These are phyloP conservation scores for Fraxinus americana DNA, from an alignment of 257 asterid genomes.

Conservation along the genomic window DNA sequence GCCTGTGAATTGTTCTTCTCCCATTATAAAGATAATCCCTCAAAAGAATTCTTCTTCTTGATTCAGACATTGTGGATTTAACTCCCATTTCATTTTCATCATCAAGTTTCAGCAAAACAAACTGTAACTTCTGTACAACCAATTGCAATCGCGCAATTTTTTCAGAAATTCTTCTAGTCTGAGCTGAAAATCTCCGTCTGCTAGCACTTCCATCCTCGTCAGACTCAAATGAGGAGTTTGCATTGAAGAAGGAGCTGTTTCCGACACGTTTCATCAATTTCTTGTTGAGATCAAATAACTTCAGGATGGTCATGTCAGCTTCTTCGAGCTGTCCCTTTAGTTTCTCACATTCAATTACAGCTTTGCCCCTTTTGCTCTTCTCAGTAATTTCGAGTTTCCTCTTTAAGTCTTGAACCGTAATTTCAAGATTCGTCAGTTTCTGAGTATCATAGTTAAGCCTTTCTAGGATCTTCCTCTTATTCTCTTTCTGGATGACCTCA, in stretches of 20 bases:
- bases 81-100: slow-evolving; percentile 38
- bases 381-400: slow-evolving; percentile 69
- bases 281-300: slow-evolving; percentile 69
- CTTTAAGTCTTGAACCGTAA: slow-evolving; percentile 77
- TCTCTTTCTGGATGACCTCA: slow-evolving; percentile 62
- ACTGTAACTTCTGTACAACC: slow-evolving; percentile 65
- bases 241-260: slow-evolving; percentile 44
- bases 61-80: slow-evolving; percentile 35
- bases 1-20: slow-evolving; percentile 40
- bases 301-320: slow-evolving; percentile 65
- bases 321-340: slow-evolving; percentile 80
- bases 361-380: slow-evolving; percentile 78
- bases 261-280: slow-evolving; percentile 65
- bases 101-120: slow-evolving; percentile 51
- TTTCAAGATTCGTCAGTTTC: slow-evolving; percentile 83
- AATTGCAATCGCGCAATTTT: slow-evolving; percentile 62
- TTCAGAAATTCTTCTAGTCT: slow-evolving; percentile 50
- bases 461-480: slow-evolving; percentile 68
- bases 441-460: slow-evolving; percentile 88
- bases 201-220: slow-evolving; percentile 58
- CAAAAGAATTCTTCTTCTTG: slow-evolving; percentile 46
- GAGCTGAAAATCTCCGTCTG: slow-evolving; percentile 60
- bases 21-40: slow-evolving; percentile 55
- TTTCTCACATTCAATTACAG: slow-evolving; percentile 72
- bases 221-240: slow-evolving; percentile 59